Evolutionary conservation across 257 asterid genomes (phyloP).

Genomic region (Nicotiana paniculata): DNA sequence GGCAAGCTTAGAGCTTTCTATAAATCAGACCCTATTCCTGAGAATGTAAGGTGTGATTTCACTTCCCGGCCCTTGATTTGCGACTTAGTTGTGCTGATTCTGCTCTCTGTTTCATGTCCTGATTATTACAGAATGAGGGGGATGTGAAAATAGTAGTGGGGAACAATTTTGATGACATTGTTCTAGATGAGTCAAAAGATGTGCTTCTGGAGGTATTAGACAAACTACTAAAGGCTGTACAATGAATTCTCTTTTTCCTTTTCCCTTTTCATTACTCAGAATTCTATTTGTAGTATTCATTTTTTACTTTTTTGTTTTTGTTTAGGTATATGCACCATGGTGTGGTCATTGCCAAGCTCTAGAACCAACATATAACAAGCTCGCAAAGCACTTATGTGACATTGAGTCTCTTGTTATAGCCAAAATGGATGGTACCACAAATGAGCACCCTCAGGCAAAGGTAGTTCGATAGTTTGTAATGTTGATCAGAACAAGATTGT

Average conservation of each 20-base stretch:
- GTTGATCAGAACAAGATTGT: background rate
- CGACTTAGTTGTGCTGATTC: background rate
- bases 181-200: slow-evolving; percentile 92
- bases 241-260: background rate
- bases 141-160: slow-evolving; percentile 91
- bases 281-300: background rate
- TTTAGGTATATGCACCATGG: slow-evolving; percentile 94
- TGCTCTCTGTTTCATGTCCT: background rate
- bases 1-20: slow-evolving; percentile 75
- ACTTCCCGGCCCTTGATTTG: background rate
- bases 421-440: slow-evolving; percentile 94
- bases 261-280: background rate
- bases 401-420: slow-evolving; percentile 74
- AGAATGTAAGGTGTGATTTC: slow-evolving; percentile 40
- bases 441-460: slow-evolving; percentile 85
- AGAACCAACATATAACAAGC: slow-evolving; percentile 88
- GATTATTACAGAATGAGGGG: slow-evolving; percentile 63
- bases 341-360: slow-evolving; percentile 94
- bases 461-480: slow-evolving; percentile 24
- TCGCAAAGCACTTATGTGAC: slow-evolving; percentile 66
- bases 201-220: slow-evolving; percentile 89
- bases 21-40: slow-evolving; percentile 87
- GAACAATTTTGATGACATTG: slow-evolving; percentile 83
- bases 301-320: background rate
- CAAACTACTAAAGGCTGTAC: background rate